These are phyloP conservation scores for Aciculosporium take DNA, from an alignment of 2,329 filamentous ascomycete genomes.

Conservation along the genomic window DNA sequence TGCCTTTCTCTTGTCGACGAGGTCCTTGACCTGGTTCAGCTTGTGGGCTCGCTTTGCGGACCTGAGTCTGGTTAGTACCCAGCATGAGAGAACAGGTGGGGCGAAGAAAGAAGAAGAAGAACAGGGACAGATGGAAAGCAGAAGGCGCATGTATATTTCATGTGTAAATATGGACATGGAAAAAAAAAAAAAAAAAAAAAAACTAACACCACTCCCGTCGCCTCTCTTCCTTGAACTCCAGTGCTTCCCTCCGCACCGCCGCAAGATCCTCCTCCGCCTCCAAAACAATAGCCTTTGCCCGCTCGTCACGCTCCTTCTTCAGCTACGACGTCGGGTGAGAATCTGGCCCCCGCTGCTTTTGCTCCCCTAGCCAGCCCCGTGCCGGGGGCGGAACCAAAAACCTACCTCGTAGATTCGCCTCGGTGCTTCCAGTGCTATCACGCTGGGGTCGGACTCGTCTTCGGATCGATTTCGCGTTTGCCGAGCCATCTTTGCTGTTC, in stretches of 20 bases:
- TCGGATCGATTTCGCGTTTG: constrained; percentile 8
- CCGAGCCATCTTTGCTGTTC: constrained; percentile 6
- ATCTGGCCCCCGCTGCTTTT: no score
- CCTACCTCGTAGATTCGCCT: constrained; percentile 15
- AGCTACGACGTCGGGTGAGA: constrained; percentile 11
- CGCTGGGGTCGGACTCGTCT: constrained; percentile 12
- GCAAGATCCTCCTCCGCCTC: constrained; percentile 14
- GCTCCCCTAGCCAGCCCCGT: no score
- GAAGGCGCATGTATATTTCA: no score
- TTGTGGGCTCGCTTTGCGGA: constrained; percentile 6
- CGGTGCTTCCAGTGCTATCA: constrained; percentile 14
- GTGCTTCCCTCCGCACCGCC: constrained; percentile 11
- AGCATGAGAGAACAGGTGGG: no score
- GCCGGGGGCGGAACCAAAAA: no score
- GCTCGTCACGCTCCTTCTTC: constrained; percentile 16
- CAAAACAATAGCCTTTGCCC: constrained; percentile 11
- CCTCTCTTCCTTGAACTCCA: constrained; percentile 11
- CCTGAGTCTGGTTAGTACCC: no score
- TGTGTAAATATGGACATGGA: no score
- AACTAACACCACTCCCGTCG: constrained; percentile 15
- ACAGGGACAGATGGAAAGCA: not conserved
- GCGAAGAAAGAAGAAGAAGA: not conserved
- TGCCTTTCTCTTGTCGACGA: constrained; percentile 12
- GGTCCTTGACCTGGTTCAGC: constrained; percentile 10
- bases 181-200: not conserved